Base-by-base conservation (phyloP, 2,329 filamentous ascomycete species). In the Pseudogymnoascus sp. region DNA sequence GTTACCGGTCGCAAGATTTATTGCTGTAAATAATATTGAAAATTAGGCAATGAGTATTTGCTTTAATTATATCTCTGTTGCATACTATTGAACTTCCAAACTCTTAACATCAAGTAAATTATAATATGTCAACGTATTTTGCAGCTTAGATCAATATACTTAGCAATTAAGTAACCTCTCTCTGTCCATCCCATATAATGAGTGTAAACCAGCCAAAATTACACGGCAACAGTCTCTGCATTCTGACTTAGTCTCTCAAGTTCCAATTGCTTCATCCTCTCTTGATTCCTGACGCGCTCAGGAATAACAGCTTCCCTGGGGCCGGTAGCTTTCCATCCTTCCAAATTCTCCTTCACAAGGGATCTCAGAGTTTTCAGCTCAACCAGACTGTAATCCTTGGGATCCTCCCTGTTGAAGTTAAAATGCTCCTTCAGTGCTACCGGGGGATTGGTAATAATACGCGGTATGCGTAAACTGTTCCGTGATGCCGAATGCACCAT, bases 361-460 rank as follows among this genome's bases (percentile, higher is more conserved):
- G 75, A 77, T 35, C 67, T 70, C 64, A 83, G 68, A 1, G 81
- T 83, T 71, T 81, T 83, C 63, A 68, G 68, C 70, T 83, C 81
- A 2, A 83, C 79, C 4, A 79, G 66, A 62, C 78, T 82, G 65
- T 80, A 82, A 20, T 60, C 58, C 4, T 75, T 57, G 22, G 64
- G 68, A 4, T 73, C 73, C 64, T 81, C 75, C 3, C 80, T 73
- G 63, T 81, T 74, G 63, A 81, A 80, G 12, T 73, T 68, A 69
- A 83, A 83, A 0, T 81, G 79, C 64, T 78, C 71, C 38, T 75
- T 80, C 33, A 83, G 68, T 3, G 73, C 74, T 1, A 82, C 78
- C 0, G 79, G 79, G 4, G 80, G 80, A 62, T 84, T 84, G 2
- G 80, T 83, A 65, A 83, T 83, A 35, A 83, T 75, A 3, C 81